These are phyloP conservation scores for Stenogyne calaminthoides DNA, from an alignment of 305 asterid species.

Conservation along the genomic window DNA sequence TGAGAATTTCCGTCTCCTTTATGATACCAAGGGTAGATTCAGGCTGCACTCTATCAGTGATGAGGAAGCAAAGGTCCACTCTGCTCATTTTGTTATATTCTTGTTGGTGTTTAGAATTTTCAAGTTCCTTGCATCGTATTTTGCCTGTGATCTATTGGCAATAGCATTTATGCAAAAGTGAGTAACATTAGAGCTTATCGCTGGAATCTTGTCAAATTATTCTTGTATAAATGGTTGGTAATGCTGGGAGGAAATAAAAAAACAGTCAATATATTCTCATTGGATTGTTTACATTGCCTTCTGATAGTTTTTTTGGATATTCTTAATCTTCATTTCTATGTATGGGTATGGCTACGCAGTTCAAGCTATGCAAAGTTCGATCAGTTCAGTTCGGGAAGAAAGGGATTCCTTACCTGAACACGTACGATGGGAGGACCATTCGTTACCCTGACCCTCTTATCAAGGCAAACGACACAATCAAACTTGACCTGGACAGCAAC, in stretches of 20 bases:
- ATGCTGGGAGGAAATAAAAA: background rate
- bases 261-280: background rate
- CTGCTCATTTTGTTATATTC: background rate
- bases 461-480: conserved; percentile 47
- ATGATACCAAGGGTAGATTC: conserved; percentile 52
- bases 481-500: conserved; percentile 35
- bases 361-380: conserved; percentile 47
- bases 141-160: background rate
- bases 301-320: background rate
- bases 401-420: conserved; percentile 46
- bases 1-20: conserved; percentile 46
- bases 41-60: conserved; percentile 42
- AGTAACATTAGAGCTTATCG: background rate
- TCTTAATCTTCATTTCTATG: background rate
- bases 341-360: conserved; percentile 29
- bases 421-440: conserved; percentile 47
- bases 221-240: background rate
- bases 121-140: no score
- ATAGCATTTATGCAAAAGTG: background rate
- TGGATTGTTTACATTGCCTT: background rate
- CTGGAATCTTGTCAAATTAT: background rate
- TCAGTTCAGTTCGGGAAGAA: conserved; percentile 48
- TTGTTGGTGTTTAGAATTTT: background rate
- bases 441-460: conserved; percentile 47
- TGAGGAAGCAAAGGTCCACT: conserved; percentile 42